Conservation (phyloP, 2,329 filamentous ascomycete genomes). For the Fusarium sp. region DNA sequence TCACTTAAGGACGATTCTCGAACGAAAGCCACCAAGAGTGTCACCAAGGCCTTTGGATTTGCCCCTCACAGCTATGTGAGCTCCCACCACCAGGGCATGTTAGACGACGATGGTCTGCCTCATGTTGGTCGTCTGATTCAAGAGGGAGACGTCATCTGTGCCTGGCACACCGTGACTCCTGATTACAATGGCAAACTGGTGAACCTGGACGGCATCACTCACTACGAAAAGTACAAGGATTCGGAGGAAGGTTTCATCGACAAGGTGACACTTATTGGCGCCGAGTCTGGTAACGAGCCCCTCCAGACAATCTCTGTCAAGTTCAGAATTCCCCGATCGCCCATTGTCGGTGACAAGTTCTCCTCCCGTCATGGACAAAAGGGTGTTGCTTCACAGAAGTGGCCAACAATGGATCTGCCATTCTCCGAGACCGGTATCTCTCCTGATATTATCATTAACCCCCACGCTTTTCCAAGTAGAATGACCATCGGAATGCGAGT, state of each 20-base stretch:
- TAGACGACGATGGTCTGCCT: conserved; percentile 91
- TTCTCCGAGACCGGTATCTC: conserved; percentile 97
- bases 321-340: conserved; percentile 87
- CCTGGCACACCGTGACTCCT: conserved; percentile 87
- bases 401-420: conserved; percentile 93
- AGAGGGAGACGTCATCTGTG: conserved; percentile 86
- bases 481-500: conserved; percentile 91
- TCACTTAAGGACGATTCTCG: conserved; percentile 83
- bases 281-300: conserved; percentile 83
- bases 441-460: conserved; percentile 98
- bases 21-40: conserved; percentile 72
- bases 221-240: conserved; percentile 96
- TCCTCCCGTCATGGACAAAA: conserved; percentile 98
- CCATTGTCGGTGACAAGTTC: conserved; percentile 98
- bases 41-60: conserved; percentile 90
- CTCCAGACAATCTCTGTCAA: conserved; percentile 92
- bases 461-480: conserved; percentile 77
- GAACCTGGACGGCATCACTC: conserved; percentile 86
- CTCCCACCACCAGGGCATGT: conserved; percentile 73
- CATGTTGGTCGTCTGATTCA: conserved; percentile 80
- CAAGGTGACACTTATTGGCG: conserved; percentile 89
- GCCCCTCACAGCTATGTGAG: conserved; percentile 80
- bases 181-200: conserved; percentile 82
- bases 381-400: conserved; percentile 95
- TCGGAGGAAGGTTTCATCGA: conserved; percentile 88